Evolutionary conservation across 1,284 basidiomycete genomes (phyloP).

Genomic region (Microbotryomycetes sp.): DNA sequence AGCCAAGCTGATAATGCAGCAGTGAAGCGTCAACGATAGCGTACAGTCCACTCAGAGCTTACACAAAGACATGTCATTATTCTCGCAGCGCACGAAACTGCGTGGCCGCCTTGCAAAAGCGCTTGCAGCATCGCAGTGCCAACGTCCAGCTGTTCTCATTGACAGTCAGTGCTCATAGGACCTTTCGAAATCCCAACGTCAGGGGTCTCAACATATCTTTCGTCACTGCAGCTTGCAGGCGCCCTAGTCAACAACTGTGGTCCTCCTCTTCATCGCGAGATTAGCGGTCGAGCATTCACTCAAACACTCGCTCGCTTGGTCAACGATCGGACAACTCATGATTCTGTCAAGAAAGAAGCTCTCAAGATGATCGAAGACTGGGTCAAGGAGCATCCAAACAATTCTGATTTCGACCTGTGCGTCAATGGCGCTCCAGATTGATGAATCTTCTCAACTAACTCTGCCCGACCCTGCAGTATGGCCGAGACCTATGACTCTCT

Average conservation of each 20-base stretch:
- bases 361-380: constrained; percentile 72
- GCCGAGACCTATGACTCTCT: constrained; percentile 84
- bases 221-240: constrained; percentile 58
- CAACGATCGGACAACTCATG: constrained; percentile 81
- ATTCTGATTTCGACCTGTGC: constrained; percentile 52
- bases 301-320: constrained; percentile 77
- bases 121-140: constrained; percentile 85
- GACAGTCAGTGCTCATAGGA: constrained; percentile 42
- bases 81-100: constrained; percentile 71
- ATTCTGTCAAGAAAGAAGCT: constrained; percentile 73
- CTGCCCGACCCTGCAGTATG: constrained; percentile 47
- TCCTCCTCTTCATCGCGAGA: constrained; percentile 71
- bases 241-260: constrained; percentile 87
- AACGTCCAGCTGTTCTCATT: constrained; percentile 95
- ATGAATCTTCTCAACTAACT: background rate
- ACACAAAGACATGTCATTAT: constrained; percentile 7
- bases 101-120: constrained; percentile 77
- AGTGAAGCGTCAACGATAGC: background rate
- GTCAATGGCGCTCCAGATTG: background rate
- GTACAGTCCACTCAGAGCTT: no score
- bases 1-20: background rate
- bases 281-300: constrained; percentile 85
- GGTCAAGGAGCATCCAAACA: constrained; percentile 70
- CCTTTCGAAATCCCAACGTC: background rate
- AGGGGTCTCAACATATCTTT: background rate